A percentile compares a stretch with the other conserved stretches of the same genome.
Evolutionary conservation across 192 early-diverging fungal species (phyloP).

Genomic region (Chytriomyces sp.): DNA sequence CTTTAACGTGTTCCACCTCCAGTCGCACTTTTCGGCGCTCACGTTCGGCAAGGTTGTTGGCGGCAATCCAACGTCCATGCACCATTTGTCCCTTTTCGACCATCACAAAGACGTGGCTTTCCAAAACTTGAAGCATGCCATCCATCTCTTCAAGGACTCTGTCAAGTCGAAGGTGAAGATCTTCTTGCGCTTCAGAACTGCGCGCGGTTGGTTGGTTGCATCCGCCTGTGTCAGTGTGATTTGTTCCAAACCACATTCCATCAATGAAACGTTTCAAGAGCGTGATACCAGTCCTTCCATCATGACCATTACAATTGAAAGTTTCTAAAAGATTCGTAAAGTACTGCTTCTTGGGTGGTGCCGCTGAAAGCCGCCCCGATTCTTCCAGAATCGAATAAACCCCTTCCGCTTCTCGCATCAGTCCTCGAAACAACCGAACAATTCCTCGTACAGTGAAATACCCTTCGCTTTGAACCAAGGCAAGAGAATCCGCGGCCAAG

Average conservation of each 20-base stretch:
- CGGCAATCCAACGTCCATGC: conserved; percentile 18
- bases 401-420: neutral
- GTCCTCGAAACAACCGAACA: conserved; percentile 10
- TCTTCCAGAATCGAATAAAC: neutral
- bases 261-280: neutral
- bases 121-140: neutral
- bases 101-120: conserved; percentile 2
- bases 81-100: conserved; percentile 9
- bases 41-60: conserved; percentile 17
- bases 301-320: neutral
- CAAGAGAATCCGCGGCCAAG: conserved; percentile 21
- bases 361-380: neutral
- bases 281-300: neutral
- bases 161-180: neutral
- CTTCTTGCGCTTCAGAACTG: neutral
- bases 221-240: neutral
- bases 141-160: conserved; percentile 16
- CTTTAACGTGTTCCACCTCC: conserved; percentile 9
- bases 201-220: neutral
- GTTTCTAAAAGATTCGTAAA: neutral
- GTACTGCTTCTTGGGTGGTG: neutral
- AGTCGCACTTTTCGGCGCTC: conserved; percentile 5
- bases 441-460: neutral
- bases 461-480: conserved; percentile 20
- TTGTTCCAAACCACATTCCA: neutral